Percentiles rank a stretch among this genome's conserved stretches.
Conservation (phyloP, 2,329 filamentous ascomycete genomes). For the Furcasterigmium sp. region DNA sequence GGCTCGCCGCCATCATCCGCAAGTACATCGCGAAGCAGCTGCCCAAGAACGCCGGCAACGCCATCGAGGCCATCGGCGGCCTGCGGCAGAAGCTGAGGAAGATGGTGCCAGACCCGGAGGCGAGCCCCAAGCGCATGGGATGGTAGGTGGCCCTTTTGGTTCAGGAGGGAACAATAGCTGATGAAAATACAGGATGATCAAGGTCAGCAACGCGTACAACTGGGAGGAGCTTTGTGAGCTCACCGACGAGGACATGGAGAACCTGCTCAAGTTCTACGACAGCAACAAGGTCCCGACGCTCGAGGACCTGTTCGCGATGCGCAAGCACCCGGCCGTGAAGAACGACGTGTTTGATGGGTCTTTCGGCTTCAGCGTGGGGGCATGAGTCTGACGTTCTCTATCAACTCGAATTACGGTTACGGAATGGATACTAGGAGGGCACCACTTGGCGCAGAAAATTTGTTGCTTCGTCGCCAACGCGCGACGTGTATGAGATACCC, state of each 20-base stretch:
- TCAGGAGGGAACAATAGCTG: background rate
- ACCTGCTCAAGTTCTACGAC: conserved; percentile 70
- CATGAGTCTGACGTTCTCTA: conserved; percentile 3
- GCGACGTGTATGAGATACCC: too few relatives aligned
- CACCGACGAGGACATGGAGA: conserved; percentile 78
- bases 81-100: conserved; percentile 74
- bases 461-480: too few relatives aligned
- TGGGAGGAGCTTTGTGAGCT: conserved; percentile 81
- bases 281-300: conserved; percentile 49
- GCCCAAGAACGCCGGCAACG: conserved; percentile 75
- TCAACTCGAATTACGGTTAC: too few relatives aligned
- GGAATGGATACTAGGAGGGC: too few relatives aligned
- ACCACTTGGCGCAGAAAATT: too few relatives aligned
- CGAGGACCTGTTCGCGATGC: conserved; percentile 49
- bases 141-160: conserved; percentile 51
- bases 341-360: conserved; percentile 55
- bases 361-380: conserved; percentile 52
- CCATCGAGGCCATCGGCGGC: conserved; percentile 78
- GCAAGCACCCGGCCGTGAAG: conserved; percentile 33
- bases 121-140: conserved; percentile 83
- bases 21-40: conserved; percentile 73
- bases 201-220: conserved; percentile 80
- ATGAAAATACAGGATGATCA: conserved; percentile 66
- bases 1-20: conserved; percentile 81
- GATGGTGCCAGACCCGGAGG: conserved; percentile 64